These are phyloP conservation scores for Pneumocystis oryctolagi DNA, from an alignment of 1,139 yeast species.

Conservation along the genomic window DNA sequence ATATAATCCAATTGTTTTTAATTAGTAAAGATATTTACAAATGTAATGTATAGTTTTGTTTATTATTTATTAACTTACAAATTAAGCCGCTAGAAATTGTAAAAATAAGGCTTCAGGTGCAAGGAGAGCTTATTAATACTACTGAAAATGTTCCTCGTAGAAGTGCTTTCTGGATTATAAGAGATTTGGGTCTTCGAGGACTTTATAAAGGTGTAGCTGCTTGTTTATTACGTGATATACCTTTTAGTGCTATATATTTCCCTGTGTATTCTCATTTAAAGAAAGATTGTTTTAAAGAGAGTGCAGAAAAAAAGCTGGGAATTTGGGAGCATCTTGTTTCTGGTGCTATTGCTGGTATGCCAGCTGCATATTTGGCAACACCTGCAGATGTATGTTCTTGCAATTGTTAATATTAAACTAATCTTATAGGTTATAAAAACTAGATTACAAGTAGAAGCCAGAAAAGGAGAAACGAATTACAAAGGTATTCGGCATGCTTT, in stretches of 20 bases:
- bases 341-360: slow-evolving; percentile 96
- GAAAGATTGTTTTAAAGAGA: slow-evolving; percentile 66
- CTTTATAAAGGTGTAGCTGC: slow-evolving; percentile 86
- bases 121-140: slow-evolving; percentile 53
- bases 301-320: slow-evolving; percentile 50
- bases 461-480: slow-evolving; percentile 63
- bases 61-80: slow-evolving; percentile 31
- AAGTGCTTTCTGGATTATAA: slow-evolving; percentile 60
- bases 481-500: slow-evolving; percentile 67
- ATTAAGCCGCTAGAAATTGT: slow-evolving; percentile 95
- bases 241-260: slow-evolving; percentile 93
- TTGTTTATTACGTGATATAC: slow-evolving; percentile 86
- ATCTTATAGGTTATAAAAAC: slow-evolving; percentile 93
- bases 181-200: slow-evolving; percentile 68
- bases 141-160: slow-evolving; percentile 27
- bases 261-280: slow-evolving; percentile 93
- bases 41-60: background rate
- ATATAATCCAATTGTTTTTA: background rate
- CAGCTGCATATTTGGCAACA: slow-evolving; percentile 78
- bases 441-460: slow-evolving; percentile 75
- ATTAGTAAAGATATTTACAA: background rate
- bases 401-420: slow-evolving; percentile 27
- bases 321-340: slow-evolving; percentile 72
- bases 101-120: slow-evolving; percentile 86
- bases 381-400: slow-evolving; percentile 11